Evolutionary conservation across 2,329 filamentous ascomycete species (phyloP).

Genomic region (Aspergillus sojae): DNA sequence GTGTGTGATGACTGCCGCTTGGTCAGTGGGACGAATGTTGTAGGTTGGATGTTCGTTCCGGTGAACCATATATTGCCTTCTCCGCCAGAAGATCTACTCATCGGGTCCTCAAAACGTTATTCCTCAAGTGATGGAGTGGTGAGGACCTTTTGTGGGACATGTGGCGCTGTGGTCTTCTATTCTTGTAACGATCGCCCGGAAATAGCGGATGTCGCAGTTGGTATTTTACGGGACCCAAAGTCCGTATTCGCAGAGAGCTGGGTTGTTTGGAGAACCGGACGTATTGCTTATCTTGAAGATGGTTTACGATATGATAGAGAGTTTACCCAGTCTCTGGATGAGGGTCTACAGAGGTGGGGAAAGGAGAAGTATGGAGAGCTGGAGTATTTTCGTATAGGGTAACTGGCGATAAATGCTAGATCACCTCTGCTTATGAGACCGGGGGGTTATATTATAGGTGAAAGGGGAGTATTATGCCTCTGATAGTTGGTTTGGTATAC

Average conservation of each 20-base stretch:
- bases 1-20: constrained; percentile 45
- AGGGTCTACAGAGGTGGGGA: constrained; percentile 26
- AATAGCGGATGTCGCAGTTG: constrained; percentile 48
- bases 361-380: neutral
- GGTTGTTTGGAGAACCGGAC: constrained; percentile 47
- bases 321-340: constrained; percentile 21
- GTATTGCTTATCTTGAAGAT: constrained; percentile 17
- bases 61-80: constrained; percentile 35
- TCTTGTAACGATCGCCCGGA: constrained; percentile 34
- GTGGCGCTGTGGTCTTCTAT: constrained; percentile 50
- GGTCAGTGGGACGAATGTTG: constrained; percentile 40
- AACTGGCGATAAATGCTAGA: neutral
- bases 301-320: constrained; percentile 24
- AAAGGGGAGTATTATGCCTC: no score
- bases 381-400: neutral
- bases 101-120: constrained; percentile 46
- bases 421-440: no score
- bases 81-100: constrained; percentile 21
- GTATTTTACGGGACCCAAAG: constrained; percentile 41
- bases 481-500: no score
- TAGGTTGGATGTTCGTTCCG: constrained; percentile 47
- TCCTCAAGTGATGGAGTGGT: constrained; percentile 38
- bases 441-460: accelerated
- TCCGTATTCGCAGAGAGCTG: constrained; percentile 47
- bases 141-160: constrained; percentile 49